Percentiles rank a stretch among this genome's conserved stretches.
Conservation (phyloP, 371 early-diverging fungal species). For the Modicella reniformis region DNA sequence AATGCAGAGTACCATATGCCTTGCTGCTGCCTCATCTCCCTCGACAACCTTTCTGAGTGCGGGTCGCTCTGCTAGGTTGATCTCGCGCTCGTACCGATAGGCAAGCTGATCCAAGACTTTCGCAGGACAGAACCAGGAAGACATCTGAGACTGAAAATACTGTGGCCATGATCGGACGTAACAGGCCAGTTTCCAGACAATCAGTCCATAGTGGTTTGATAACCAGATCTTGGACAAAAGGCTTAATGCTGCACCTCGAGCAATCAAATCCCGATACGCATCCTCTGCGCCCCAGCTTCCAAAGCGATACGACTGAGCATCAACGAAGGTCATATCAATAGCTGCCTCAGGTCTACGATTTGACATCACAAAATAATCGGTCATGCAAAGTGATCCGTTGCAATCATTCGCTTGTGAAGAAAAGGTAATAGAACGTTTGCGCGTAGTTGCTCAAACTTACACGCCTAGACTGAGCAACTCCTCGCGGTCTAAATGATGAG, state of each 20-base stretch:
- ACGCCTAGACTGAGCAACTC: slow-evolving; percentile 25
- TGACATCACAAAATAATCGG: not conserved
- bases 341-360: slow-evolving; percentile 37
- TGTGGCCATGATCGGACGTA: slow-evolving; percentile 69
- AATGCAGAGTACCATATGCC: slow-evolving; percentile 76
- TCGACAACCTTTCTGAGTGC: slow-evolving; percentile 76
- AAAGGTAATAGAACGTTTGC: too few species aligned
- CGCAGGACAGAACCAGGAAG: slow-evolving; percentile 58
- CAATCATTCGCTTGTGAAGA: not conserved
- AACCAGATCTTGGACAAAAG: slow-evolving; percentile 68
- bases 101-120: slow-evolving; percentile 67
- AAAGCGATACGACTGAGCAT: slow-evolving; percentile 52
- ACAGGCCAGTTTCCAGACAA: slow-evolving; percentile 80
- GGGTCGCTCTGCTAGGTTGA: slow-evolving; percentile 74
- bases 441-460: too few species aligned
- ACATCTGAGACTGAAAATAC: slow-evolving; percentile 14
- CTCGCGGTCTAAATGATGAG: not conserved
- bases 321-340: slow-evolving; percentile 51
- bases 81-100: slow-evolving; percentile 76
- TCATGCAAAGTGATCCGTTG: not conserved
- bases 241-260: slow-evolving; percentile 56
- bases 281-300: slow-evolving; percentile 60
- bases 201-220: slow-evolving; percentile 74
- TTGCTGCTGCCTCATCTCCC: slow-evolving; percentile 68
- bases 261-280: slow-evolving; percentile 56